Conservation (phyloP, 306 rosid species). For the Rosa multiflora region DNA sequence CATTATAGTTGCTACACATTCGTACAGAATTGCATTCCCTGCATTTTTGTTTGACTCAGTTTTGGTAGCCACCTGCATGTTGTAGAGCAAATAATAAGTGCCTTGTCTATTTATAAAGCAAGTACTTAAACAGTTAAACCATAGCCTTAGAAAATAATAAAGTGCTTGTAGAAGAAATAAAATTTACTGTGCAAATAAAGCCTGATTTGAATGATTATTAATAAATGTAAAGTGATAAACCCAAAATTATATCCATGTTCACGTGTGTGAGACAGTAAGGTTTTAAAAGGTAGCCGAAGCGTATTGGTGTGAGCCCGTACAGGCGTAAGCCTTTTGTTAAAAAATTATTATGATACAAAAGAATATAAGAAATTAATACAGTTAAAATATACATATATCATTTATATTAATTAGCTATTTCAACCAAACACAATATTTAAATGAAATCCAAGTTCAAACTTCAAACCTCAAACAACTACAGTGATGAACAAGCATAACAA, state of each 20-base stretch:
- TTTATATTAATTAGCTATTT: too few species aligned
- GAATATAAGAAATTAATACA: too few species aligned
- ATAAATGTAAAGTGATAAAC: background rate
- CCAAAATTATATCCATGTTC: background rate
- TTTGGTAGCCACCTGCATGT: slow-evolving; percentile 84
- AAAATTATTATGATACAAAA: too few species aligned
- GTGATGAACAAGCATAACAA: too few species aligned
- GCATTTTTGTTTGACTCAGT: slow-evolving; percentile 97
- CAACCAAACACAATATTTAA: too few species aligned
- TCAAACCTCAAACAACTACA: too few species aligned
- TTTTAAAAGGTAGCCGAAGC: too few species aligned
- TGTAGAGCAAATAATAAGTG: slow-evolving; percentile 12
- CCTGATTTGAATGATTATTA: background rate
- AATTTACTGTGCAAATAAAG: background rate
- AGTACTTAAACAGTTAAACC: background rate
- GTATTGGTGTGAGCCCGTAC: too few species aligned
- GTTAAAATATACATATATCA: too few species aligned
- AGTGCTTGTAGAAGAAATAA: background rate
- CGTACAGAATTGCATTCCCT: slow-evolving; percentile 93
- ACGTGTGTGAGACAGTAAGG: background rate
- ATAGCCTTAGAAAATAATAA: background rate
- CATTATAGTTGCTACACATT: slow-evolving; percentile 97
- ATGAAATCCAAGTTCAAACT: too few species aligned
- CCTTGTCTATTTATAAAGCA: slow-evolving; percentile 9
- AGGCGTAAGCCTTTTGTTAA: too few species aligned